Base-by-base conservation (phyloP, 148 eudicot genomes). In the Rhododendron griersonianum region DNA sequence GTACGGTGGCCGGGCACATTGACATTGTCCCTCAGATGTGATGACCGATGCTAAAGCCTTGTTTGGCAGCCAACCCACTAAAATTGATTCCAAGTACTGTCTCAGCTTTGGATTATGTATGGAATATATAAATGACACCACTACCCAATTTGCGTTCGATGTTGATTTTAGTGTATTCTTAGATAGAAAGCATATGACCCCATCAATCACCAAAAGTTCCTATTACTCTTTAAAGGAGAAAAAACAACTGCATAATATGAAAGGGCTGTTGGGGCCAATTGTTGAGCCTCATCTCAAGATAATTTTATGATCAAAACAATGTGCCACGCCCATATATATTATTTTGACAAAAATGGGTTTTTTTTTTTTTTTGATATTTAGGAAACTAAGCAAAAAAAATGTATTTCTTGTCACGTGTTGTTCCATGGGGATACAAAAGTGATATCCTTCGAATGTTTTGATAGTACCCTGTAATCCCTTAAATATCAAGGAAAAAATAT, bases 161-260 rank as follows among this genome's bases (percentile, higher is more conserved):
- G 88, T 13, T 61, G 53, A 30, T 71, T 83, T 82, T 55, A 69
- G 33, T 80, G 77, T 84, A 25, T 37, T 75, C 35, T 55, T 41
- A 59, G 44, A 33, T 65, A 14, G 30, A 15, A 50, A 41, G 44
- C 35, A 39, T 57, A 48, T 84, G 53, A 8, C 88, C 88, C 77
- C 37, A 39, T 30, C 74, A 65, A 53, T 85, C 85, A 84, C 84
- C 74, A 69, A 7, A 65, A n/a, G 10, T 59, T n/a, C 65, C 14
- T 59, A 41, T 41, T 6, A 21, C 25, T 18, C 65, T 21, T 59
- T 5, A 19, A 19, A 57, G 65, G 65, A 59, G 21, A 59, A 19
- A 59, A 19, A 19, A 57, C 8, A 19, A 4, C 21, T 59, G 25
- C 25, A 19, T 7, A 5, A 19, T 21, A 21, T 59, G n/a, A 59